Conservation (phyloP, 73 alveolate species). For the Halteria grandinella region DNA sequence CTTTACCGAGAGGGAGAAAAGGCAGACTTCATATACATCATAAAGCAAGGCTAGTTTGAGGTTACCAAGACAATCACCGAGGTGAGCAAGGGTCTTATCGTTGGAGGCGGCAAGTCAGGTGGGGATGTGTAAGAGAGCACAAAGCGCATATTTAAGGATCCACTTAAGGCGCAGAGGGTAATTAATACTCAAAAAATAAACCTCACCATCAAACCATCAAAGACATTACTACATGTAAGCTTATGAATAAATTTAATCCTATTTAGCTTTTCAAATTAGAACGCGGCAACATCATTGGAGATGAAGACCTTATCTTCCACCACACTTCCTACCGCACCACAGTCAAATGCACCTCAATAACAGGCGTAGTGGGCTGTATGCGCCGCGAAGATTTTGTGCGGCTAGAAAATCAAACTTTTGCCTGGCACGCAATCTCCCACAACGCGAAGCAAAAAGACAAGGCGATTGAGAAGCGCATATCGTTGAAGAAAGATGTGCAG, state of each 20-base stretch:
- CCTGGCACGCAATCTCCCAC: slow-evolving; percentile 13
- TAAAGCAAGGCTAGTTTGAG: slow-evolving; percentile 59
- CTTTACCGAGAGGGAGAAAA: slow-evolving; percentile 62
- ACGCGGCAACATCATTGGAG: slow-evolving; percentile 38
- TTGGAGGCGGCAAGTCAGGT: too few relatives aligned
- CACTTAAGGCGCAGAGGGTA: slow-evolving; percentile 22
- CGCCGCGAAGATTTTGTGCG: slow-evolving; percentile 24
- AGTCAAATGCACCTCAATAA: slow-evolving; percentile 12
- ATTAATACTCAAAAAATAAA: neutral
- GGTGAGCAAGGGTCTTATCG: slow-evolving; percentile 58
- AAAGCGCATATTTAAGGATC: slow-evolving; percentile 15
- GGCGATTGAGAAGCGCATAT: slow-evolving; percentile 12
- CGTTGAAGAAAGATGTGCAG: neutral
- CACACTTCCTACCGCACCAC: neutral
- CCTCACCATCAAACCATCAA: neutral
- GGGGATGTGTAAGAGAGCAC: neutral
- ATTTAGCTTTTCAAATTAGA: slow-evolving; percentile 43
- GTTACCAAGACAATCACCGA: slow-evolving; percentile 31
- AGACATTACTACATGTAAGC: slow-evolving; percentile 14
- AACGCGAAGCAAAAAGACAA: slow-evolving; percentile 16
- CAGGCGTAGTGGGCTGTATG: slow-evolving; percentile 36
- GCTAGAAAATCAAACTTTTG: slow-evolving; percentile 17
- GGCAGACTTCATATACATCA: slow-evolving; percentile 45
- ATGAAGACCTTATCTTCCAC: slow-evolving; percentile 12
- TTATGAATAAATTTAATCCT: slow-evolving; percentile 59